Evolutionary conservation across 2,329 filamentous ascomycete species (phyloP).

Genomic region (Knoxdaviesia capensis): DNA sequence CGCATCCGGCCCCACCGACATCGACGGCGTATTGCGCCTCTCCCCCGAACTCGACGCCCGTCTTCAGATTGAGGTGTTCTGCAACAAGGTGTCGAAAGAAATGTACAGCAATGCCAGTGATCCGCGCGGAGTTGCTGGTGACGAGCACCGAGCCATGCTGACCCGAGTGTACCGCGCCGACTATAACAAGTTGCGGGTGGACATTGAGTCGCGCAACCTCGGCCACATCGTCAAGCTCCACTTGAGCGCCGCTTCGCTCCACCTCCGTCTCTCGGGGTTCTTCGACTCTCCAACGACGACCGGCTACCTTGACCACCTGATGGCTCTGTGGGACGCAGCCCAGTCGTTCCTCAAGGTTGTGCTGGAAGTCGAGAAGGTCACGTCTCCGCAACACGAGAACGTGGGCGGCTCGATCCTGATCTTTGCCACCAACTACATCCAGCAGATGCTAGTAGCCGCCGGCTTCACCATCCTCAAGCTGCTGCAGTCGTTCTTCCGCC

Average conservation of each 20-base stretch:
- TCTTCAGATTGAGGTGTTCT: constrained; percentile 53
- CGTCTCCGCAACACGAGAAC: constrained; percentile 20
- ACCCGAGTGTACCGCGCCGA: constrained; percentile 47
- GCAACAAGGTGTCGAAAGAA: constrained; percentile 58
- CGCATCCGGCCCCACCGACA: constrained; percentile 35
- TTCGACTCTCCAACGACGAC: constrained; percentile 58
- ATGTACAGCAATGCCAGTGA: constrained; percentile 64
- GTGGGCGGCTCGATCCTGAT: constrained; percentile 34
- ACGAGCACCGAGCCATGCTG: constrained; percentile 45
- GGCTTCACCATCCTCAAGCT: constrained; percentile 62
- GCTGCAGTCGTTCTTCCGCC: constrained; percentile 56
- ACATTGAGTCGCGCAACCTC: constrained; percentile 35
- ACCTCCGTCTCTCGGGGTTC: constrained; percentile 60
- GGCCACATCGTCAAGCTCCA: constrained; percentile 43
- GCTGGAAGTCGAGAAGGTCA: constrained; percentile 28
- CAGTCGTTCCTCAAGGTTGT: constrained; percentile 49
- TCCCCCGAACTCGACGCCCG: constrained; percentile 44
- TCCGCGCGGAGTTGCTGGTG: constrained; percentile 45
- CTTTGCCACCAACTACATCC: constrained; percentile 56
- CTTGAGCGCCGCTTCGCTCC: constrained; percentile 51
- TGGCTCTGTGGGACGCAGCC: constrained; percentile 55
- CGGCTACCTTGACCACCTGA: constrained; percentile 53
- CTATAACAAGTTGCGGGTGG: constrained; percentile 40
- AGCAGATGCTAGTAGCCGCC: constrained; percentile 71
- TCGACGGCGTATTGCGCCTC: constrained; percentile 34